These are phyloP conservation scores for Hortiboletus flavorubellus DNA, from an alignment of 768 basidiomycete genomes.

Conservation along the genomic window DNA sequence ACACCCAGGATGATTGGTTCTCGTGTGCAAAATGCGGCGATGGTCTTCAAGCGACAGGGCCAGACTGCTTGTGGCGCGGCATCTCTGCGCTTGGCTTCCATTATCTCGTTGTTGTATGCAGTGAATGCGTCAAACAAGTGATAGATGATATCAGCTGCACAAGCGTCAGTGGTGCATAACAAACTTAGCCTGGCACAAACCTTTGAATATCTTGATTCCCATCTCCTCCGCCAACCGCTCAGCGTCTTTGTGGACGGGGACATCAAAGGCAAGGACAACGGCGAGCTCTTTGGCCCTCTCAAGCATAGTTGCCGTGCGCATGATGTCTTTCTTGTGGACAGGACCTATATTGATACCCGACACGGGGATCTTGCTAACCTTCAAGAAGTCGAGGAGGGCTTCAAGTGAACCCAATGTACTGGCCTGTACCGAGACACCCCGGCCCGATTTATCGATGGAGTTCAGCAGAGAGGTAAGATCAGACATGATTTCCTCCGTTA, in stretches of 20 bases:
- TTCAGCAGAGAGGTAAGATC: constrained; percentile 86
- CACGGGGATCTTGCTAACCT: constrained; percentile 93
- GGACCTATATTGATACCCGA: constrained; percentile 98
- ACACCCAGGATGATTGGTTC: constrained; percentile 98
- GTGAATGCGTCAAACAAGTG: constrained; percentile 97
- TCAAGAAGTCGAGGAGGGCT: constrained; percentile 93
- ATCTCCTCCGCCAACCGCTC: constrained; percentile 90
- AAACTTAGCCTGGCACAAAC: constrained; percentile 39
- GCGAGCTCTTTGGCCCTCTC: constrained; percentile 95
- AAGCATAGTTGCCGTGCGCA: constrained; percentile 89
- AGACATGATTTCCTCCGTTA: constrained; percentile 94
- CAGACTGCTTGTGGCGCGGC: constrained; percentile 95
- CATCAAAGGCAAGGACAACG: constrained; percentile 96
- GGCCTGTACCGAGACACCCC: constrained; percentile 96
- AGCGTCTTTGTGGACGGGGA: constrained; percentile 89
- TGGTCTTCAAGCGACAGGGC: constrained; percentile 91
- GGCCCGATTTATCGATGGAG: constrained; percentile 92
- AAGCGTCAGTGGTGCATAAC: neutral
- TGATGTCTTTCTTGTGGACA: constrained; percentile 92
- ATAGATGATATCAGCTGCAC: constrained; percentile 94
- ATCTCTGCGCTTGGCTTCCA: constrained; percentile 87
- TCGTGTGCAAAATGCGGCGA: constrained; percentile 93
- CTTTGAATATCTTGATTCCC: constrained; percentile 92
- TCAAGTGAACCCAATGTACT: constrained; percentile 96
- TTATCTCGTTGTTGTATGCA: constrained; percentile 87